Evolutionary conservation across 495 filamentous ascomycete genomes (phyloP).

Genomic region (Penicillium taxi): DNA sequence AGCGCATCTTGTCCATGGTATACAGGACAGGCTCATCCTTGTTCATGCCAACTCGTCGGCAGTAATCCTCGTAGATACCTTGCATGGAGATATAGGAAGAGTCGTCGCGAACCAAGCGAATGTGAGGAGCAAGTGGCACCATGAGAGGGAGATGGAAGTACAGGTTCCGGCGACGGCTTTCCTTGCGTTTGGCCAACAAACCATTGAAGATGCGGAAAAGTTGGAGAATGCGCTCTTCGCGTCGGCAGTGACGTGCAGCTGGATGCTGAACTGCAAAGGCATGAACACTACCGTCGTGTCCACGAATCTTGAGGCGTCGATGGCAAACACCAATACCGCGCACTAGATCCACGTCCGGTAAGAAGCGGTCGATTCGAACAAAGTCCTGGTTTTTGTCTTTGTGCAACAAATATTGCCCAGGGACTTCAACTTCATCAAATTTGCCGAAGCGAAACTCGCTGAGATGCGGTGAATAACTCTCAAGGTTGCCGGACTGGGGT

Average conservation of each 20-base stretch:
- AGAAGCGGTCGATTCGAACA: conserved; percentile 89
- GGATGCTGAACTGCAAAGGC: conserved; percentile 94
- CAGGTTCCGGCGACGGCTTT: conserved; percentile 84
- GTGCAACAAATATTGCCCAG: conserved; percentile 92
- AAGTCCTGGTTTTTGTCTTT: conserved; percentile 99
- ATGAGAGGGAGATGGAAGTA: conserved; percentile 94
- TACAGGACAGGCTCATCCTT: conserved; percentile 95
- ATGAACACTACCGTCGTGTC: conserved; percentile 95
- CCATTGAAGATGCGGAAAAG: conserved; percentile 98
- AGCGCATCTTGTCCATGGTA: conserved; percentile 85
- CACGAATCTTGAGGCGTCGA: conserved; percentile 86
- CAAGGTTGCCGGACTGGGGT: conserved; percentile 58
- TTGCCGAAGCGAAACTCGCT: conserved; percentile 96
- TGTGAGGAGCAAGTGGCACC: conserved; percentile 86
- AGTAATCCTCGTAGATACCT: conserved; percentile 91
- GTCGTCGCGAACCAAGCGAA: conserved; percentile 91
- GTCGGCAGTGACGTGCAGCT: conserved; percentile 78
- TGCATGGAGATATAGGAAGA: conserved; percentile 89
- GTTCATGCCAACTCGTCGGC: conserved; percentile 70
- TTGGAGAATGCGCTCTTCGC: conserved; percentile 91
- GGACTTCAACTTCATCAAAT: conserved; percentile 97
- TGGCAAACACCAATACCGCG: conserved; percentile 83
- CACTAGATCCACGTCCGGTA: conserved; percentile 88
- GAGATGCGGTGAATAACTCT: conserved; percentile 76
- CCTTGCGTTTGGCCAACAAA: conserved; percentile 79